Percentiles rank a stretch among this genome's conserved stretches.
Conservation (phyloP, 768 basidiomycete species). For the Mycena kentingensis region DNA sequence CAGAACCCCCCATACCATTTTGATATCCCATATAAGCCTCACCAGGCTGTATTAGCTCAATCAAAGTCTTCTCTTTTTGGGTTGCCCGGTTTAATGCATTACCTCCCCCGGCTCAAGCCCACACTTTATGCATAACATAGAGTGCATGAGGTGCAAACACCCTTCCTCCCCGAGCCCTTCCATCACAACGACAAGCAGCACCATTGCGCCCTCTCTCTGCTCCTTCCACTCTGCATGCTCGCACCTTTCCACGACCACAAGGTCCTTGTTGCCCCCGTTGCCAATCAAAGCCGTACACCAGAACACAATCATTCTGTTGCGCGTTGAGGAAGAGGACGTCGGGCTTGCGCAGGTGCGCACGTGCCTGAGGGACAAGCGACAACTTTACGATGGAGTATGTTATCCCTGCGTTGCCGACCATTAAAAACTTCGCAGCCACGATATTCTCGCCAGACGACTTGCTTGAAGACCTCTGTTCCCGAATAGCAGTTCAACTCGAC, state of each 20-base stretch:
- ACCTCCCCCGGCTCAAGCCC: no score
- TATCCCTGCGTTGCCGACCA: conserved; percentile 33
- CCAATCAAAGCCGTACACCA: conserved; percentile 68
- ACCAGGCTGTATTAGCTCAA: no score
- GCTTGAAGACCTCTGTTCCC: no score
- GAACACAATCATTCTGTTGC: conserved; percentile 64
- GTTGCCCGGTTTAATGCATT: no score
- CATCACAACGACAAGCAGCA: conserved; percentile 22
- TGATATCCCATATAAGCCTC: no score
- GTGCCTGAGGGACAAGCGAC: conserved; percentile 60
- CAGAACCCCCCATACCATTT: no score
- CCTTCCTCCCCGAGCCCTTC: conserved; percentile 19
- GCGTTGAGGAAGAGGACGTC: conserved; percentile 48
- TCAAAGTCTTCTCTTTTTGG: no score
- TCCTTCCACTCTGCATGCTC: conserved; percentile 22
- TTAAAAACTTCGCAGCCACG: no score
- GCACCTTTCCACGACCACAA: conserved; percentile 33
- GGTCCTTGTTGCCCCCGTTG: conserved; percentile 34
- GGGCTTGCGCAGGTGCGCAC: conserved; percentile 56
- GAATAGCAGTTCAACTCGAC: no score
- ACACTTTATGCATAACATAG: no score
- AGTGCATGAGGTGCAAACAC: conserved; percentile 7
- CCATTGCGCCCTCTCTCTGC: conserved; percentile 37
- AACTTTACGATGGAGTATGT: conserved; percentile 59
- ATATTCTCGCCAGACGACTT: no score